Base-by-base conservation (phyloP, 2,329 filamentous ascomycete species). In the Dothideomycetes sp. region DNA sequence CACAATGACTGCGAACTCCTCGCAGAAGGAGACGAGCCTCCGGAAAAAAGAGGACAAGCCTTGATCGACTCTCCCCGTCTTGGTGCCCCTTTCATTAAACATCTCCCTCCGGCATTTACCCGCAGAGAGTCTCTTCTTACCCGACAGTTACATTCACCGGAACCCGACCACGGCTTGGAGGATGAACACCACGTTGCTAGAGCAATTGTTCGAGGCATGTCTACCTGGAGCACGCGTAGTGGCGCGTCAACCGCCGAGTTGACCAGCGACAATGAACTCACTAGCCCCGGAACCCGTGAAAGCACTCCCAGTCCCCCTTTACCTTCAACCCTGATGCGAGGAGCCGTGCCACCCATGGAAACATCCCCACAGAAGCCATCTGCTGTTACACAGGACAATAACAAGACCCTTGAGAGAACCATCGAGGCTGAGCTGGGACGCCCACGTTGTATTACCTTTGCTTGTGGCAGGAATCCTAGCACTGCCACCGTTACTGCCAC, bases 401-500 rank as follows among this genome's bases (percentile, higher is more conserved):
- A 62, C 10, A 46, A 51, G 27, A 46, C 49, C 4, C 55, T 55
- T 11, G 76, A 82, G 53, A 67, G 73, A 11, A 66, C 70, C 23
- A 67, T 82, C 1, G 78, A 81, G 55, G 74, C 71, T n/a, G 70
- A 67, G 9, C 63, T 80, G 37, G 80, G 78, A 34, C 82, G 84
- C 54, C 94, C 88, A 65, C 78, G 88, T 45, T 89, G 84, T 61
- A 95, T 96, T 51, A 89, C 83, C 45, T 96, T 96, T 60, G 87
- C 86, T 23, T 96, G 89, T 58, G 80, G 75, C 24, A 74, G 74
- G 25, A 84, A 80, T 55, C 20, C 69, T 67, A 48, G 60, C 64
- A 36, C 57, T 62, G 18, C 55, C 61, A 17, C 49, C 52, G n/a
- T n/a, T n/a, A 39, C 52, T 54, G n/a, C 54, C 60, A 46, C 45